These are phyloP conservation scores for Eragrostis nindensis DNA, from an alignment of 176 grass and related monocot genomes.

Conservation along the genomic window DNA sequence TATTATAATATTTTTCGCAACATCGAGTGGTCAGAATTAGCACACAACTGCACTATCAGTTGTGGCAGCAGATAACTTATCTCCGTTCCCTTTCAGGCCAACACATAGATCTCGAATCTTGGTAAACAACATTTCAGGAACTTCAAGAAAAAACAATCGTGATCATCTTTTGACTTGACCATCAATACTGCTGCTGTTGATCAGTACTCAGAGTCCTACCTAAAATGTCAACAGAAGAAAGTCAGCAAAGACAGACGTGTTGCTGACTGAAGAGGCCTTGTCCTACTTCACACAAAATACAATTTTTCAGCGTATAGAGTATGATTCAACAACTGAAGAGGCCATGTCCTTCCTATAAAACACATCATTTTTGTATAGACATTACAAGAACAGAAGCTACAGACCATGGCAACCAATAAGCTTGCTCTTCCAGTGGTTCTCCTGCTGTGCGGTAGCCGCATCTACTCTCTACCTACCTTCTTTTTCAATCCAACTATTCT, in stretches of 20 bases:
- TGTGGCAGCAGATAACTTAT: too few species aligned
- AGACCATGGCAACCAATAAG: slow-evolving; percentile 24
- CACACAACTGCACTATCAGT: not conserved
- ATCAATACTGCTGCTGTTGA: not conserved
- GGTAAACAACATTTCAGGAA: not conserved
- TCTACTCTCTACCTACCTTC: not conserved
- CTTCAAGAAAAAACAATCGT: not conserved
- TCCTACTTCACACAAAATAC: not conserved
- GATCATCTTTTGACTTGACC: not conserved
- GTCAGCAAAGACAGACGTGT: not conserved
- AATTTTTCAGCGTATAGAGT: not conserved
- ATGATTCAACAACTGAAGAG: not conserved
- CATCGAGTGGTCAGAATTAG: not conserved
- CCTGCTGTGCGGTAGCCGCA: not conserved
- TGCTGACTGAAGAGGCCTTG: not conserved
- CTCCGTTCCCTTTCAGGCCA: too few species aligned
- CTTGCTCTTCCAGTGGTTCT: slow-evolving; percentile 7
- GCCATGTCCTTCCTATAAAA: not conserved
- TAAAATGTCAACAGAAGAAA: not conserved
- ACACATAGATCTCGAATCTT: not conserved
- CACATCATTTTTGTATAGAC: not conserved
- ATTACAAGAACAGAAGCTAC: not conserved
- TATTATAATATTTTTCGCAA: too few species aligned
- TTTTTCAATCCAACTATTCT: not conserved
- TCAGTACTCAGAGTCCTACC: not conserved